These are phyloP conservation scores for Heterobasidion occidentale DNA, from an alignment of 1,284 basidiomycete species.

Conservation along the genomic window DNA sequence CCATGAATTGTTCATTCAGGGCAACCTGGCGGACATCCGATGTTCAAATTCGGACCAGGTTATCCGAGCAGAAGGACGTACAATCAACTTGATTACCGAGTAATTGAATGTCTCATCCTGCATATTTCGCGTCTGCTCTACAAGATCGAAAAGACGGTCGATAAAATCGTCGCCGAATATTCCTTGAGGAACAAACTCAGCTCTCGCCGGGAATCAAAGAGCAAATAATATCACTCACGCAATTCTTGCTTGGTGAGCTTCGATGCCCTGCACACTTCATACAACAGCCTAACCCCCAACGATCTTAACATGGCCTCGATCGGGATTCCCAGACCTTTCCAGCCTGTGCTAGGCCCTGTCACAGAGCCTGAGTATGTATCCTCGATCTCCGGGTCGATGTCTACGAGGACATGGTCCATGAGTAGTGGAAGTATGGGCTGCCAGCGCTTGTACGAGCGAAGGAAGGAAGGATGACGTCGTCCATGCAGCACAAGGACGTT, in stretches of 20 bases:
- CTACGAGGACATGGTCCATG: slow-evolving; percentile 70
- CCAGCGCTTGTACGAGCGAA: slow-evolving; percentile 79
- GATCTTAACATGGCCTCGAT: slow-evolving; percentile 77
- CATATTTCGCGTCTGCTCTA: slow-evolving; percentile 85
- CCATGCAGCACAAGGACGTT: slow-evolving; percentile 75
- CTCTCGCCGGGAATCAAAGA: neutral
- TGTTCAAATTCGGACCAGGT: slow-evolving; percentile 2
- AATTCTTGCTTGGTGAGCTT: slow-evolving; percentile 72
- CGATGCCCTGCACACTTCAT: slow-evolving; percentile 88
- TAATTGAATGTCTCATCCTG: slow-evolving; percentile 93
- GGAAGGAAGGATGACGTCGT: slow-evolving; percentile 57
- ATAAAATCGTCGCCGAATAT: slow-evolving; percentile 83
- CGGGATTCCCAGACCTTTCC: slow-evolving; percentile 43
- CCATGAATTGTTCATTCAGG: slow-evolving; percentile 99
- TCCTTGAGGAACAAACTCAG: slow-evolving; percentile 30
- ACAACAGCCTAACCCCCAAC: slow-evolving; percentile 71
- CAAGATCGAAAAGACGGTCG: slow-evolving; percentile 86
- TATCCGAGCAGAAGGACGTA: slow-evolving; percentile 27
- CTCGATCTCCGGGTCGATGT: slow-evolving; percentile 61
- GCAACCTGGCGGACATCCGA: slow-evolving; percentile 52
- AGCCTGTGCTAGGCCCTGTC: slow-evolving; percentile 27
- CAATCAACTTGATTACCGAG: slow-evolving; percentile 87
- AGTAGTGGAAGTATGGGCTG: slow-evolving; percentile 72
- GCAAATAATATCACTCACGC: slow-evolving; percentile 36
- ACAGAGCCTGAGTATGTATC: slow-evolving; percentile 38